Base-by-base conservation (phyloP, 768 basidiomycete genomes). In the Pleurotus pulmonarius region DNA sequence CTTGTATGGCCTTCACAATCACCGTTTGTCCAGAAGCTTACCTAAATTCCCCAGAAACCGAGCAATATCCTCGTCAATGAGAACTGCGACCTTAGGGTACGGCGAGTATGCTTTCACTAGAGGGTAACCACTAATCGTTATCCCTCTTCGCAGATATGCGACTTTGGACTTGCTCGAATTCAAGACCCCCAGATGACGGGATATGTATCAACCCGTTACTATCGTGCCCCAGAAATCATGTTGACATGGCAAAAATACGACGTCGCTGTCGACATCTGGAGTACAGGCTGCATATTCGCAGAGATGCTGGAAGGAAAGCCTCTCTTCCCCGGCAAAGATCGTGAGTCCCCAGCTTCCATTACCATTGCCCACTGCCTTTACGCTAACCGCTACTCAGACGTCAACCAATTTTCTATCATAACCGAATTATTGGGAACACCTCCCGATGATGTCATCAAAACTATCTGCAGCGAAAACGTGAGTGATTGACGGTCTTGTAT, bases 231-330 rank as follows among this genome's bases (percentile, higher is more conserved):
- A 4, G 97, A 99, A 74, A 99, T 99, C 76, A 99, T 99, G 97
- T 82, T 99, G 69, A 99, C 97, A 39, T 99, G 97, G 97, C 97
- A 99, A 73, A 98, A 98, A 77, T 99, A 99, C 75, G 96, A 98
- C 71, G 95, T 98, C 56, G 97, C 96, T 49, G 97, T 99, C 60
- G 97, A 99, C 70, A 96, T 98, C 69, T 98, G 97, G 97, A 95
- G 92, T 67, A 94, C 95, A 9, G 97, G 95, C 5, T 99, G 97
- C 76, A 98, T 99, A 70, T 98, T 99, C 66, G 97, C 97, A 4
- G 97, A 99, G 78, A 99, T 99, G 97, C 75, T 99, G 48, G 95
- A 98, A 70, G 97, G 97, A 29, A 98, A 98, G 69, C 96, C 97
- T 0, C 76, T 99, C 62, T 99, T 99, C 83, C 97, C 97, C 24